Conservation (phyloP, 2,329 filamentous ascomycete species). For the Allantophomopsis lycopodina region DNA sequence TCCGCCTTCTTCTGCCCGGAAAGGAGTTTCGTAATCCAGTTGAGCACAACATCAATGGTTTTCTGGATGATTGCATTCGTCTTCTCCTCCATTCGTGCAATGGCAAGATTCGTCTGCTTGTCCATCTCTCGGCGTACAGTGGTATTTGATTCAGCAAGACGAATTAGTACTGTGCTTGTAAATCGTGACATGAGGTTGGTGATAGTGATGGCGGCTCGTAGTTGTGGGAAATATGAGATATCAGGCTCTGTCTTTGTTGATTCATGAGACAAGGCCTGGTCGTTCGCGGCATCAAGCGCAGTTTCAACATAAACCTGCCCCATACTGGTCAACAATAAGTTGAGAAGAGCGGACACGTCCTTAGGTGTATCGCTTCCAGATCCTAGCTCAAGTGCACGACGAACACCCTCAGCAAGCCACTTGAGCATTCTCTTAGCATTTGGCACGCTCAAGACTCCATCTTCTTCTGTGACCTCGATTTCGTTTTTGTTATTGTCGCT, state of each 20-base stretch:
- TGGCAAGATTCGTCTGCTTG: conserved; percentile 43
- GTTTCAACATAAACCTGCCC: conserved; percentile 68
- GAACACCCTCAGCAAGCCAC: conserved; percentile 92
- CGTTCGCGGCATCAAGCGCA: conserved; percentile 53
- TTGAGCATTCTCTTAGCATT: conserved; percentile 96
- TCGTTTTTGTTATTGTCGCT: conserved; percentile 62
- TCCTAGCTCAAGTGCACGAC: conserved; percentile 80
- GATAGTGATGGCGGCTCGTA: conserved; percentile 75
- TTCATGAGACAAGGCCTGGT: conserved; percentile 66
- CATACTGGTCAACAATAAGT: conserved; percentile 75
- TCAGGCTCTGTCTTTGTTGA: conserved; percentile 75
- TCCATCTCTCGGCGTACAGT: conserved; percentile 68
- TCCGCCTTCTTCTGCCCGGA: conserved; percentile 56
- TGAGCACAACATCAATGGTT: conserved; percentile 49
- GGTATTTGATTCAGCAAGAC: conserved; percentile 77
- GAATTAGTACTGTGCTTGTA: conserved; percentile 79
- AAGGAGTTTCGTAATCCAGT: conserved; percentile 49
- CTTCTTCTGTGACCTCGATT: conserved; percentile 81
- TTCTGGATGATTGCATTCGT: conserved; percentile 55
- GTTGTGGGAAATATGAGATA: conserved; percentile 63
- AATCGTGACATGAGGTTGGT: conserved; percentile 89
- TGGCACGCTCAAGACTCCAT: conserved; percentile 69
- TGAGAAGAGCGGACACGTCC: conserved; percentile 76
- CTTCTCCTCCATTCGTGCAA: conserved; percentile 53
- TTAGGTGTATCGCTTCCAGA: conserved; percentile 82